Conservation (phyloP, 2,329 filamentous ascomycete genomes). For the Ophiostoma pallidulum region DNA sequence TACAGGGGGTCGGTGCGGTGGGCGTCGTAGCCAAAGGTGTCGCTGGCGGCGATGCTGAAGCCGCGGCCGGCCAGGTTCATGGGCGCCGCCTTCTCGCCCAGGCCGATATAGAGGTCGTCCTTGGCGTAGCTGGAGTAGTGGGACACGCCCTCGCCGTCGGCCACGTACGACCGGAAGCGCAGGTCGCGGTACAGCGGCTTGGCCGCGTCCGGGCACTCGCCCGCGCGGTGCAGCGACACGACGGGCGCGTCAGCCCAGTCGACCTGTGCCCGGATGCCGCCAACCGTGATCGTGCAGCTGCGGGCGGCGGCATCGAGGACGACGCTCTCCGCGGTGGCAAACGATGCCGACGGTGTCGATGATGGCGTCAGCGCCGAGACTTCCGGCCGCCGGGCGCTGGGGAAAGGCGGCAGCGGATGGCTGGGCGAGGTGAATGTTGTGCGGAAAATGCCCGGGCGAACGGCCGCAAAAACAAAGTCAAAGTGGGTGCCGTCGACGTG, state of each 20-base stretch:
- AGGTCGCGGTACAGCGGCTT: constrained; percentile 53
- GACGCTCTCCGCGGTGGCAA: no score
- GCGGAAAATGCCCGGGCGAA: constrained; percentile 55
- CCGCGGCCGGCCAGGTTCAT: constrained; percentile 61
- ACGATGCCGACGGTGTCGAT: no score
- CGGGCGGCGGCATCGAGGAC: constrained; percentile 24
- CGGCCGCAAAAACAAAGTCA: constrained; percentile 52
- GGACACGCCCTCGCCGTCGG: constrained; percentile 46
- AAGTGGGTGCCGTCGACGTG: constrained; percentile 29
- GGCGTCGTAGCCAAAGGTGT: constrained; percentile 65
- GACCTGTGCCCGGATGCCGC: constrained; percentile 42
- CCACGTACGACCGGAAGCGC: constrained; percentile 53
- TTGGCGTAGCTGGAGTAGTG: constrained; percentile 52
- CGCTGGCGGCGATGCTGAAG: constrained; percentile 59
- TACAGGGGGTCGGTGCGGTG: constrained; percentile 64
- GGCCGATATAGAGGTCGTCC: constrained; percentile 53
- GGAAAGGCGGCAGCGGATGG: constrained; percentile 56
- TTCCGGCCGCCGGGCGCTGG: constrained; percentile 39
- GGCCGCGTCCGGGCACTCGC: no score
- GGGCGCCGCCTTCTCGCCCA: constrained; percentile 63
- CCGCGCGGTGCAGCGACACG: constrained; percentile 45
- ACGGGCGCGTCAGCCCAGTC: constrained; percentile 51
- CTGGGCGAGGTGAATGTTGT: constrained; percentile 54
- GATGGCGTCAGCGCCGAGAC: no score
- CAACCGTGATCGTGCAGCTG: constrained; percentile 35